Conservation (phyloP, 2,329 filamentous ascomycete species). For the Aureobasidium mangrovei region DNA sequence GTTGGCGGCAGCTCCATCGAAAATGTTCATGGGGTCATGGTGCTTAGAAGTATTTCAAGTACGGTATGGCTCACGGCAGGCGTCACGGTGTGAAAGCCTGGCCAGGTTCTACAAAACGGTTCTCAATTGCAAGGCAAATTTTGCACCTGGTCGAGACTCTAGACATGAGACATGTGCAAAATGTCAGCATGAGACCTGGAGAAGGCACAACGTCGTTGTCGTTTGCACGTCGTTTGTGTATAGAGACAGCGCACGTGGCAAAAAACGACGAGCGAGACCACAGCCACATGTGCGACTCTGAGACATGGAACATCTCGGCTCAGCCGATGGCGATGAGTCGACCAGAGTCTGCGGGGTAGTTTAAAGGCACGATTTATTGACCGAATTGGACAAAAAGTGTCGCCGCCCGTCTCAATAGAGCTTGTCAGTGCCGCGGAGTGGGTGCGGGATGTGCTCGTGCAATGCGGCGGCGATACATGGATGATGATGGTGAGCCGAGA, state of each 20-base stretch:
- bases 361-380: no score
- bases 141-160: neutral
- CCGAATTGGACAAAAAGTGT: neutral
- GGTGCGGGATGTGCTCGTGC: no score
- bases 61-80: conserved; percentile 5
- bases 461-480: no score
- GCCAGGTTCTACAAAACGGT: conserved; percentile 6
- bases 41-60: neutral
- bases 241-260: neutral
- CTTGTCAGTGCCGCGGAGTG: no score
- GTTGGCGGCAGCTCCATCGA: neutral
- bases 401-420: no score
- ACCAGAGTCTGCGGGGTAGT: conserved; percentile 4
- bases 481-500: neutral
- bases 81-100: neutral
- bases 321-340: neutral
- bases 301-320: conserved; percentile 5
- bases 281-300: conserved; percentile 1
- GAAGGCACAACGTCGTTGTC: conserved; percentile 6
- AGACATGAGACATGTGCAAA: conserved; percentile 3
- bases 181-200: neutral
- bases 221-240: neutral
- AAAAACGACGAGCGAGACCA: neutral
- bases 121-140: neutral
- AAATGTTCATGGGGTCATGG: conserved; percentile 4